These are phyloP conservation scores for Wickerhamiella domercqiae DNA, from an alignment of 805 yeast genomes.

Conservation along the genomic window DNA sequence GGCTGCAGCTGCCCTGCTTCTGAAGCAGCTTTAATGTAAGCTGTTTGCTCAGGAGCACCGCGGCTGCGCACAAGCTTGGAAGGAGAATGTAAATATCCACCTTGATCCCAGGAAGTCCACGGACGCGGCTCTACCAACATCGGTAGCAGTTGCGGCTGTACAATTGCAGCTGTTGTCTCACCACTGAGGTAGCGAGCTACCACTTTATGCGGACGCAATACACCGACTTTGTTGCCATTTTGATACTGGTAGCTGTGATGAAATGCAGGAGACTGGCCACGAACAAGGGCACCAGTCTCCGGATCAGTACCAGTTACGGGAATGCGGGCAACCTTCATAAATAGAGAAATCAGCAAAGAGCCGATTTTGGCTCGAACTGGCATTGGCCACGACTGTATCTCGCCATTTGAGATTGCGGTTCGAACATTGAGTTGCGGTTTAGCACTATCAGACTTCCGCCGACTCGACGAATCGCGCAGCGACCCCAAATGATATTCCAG, in stretches of 20 bases:
- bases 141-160: conserved; percentile 76
- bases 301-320: conserved; percentile 74
- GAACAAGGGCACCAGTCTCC: conserved; percentile 46
- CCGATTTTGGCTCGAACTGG: conserved; percentile 59
- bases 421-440: neutral
- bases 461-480: neutral
- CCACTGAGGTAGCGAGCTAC: conserved; percentile 53
- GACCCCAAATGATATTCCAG: conserved; percentile 41
- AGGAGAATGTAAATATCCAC: conserved; percentile 65
- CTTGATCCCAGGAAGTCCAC: conserved; percentile 69
- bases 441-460: neutral
- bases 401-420: neutral
- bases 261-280: conserved; percentile 76
- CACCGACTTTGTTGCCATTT: conserved; percentile 67
- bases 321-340: conserved; percentile 71
- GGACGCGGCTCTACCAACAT: conserved; percentile 85
- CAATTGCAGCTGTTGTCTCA: conserved; percentile 46
- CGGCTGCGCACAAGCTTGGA: conserved; percentile 56
- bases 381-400: conserved; percentile 35
- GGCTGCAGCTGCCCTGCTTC: conserved; percentile 46
- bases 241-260: conserved; percentile 74
- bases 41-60: conserved; percentile 78
- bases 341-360: conserved; percentile 54
- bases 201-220: conserved; percentile 57
- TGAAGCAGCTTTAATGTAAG: conserved; percentile 76